Base-by-base conservation (phyloP, 1,284 basidiomycete species). In the Puccinia hordei region DNA sequence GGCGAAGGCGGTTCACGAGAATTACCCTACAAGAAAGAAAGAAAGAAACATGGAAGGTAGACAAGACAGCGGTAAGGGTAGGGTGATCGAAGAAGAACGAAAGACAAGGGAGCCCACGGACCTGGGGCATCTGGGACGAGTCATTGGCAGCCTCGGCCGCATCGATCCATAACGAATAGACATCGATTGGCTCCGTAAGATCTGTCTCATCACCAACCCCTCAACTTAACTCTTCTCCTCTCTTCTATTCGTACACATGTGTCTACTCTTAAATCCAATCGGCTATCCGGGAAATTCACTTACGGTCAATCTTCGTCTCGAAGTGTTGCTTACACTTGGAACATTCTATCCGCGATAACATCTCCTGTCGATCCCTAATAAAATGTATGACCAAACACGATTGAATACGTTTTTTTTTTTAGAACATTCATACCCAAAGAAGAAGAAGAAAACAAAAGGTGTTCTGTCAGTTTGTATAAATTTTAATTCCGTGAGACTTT, bases 311-410 rank as follows among this genome's bases (percentile, higher is more conserved):
- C 44, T 80, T 73, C 9, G 79, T 80, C 49, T 80, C 79, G 38
- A 80, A 80, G 41, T 63, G 59, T 68, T 80, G 79, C 19, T 51
- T 59, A 22, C 79, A 80, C 24, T 72, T 68, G 0, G 79, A 73
- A 51, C 79, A 80, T 30, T 80, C 79, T 19, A 80, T 73, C 35
- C 79, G 35, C 2, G 79, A 73, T 1, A 66, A 51, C 79, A 80
- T 80, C 35, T 80, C 79, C 44, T 80, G 79, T 13, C 79, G 79
- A 68, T 80, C 79, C n/a, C 79, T 80, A 35, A n/a, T n/a, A n/a
- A n/a, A 30, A 66, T 66, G 53, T 17, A n/a, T 10, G 27, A 44
- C 59, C 1, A 74, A 35, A 61, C 2, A n/a, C 49, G n/a, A n/a
- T n/a, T n/a, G n/a, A n/a, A n/a, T 13, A 13, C 41, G 41, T 6